Base-by-base conservation (phyloP, 257 asterid species). In the Scutellaria galericulata region DNA sequence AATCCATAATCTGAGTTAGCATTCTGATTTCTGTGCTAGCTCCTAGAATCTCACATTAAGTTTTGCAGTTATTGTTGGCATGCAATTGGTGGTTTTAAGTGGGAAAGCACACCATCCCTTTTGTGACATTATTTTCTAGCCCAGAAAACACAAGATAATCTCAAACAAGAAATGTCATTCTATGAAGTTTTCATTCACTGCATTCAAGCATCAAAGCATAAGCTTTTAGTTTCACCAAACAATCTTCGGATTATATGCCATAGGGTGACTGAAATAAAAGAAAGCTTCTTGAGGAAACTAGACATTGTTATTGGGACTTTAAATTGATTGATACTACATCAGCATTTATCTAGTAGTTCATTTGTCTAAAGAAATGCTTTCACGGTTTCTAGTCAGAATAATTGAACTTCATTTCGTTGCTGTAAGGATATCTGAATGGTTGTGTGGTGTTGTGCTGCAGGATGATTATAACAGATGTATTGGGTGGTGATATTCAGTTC, bases 401-500 rank as follows among this genome's bases (percentile, higher is more conserved):
- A 24, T 63, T 20, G 64, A 56, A 61, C 51, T 70, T 53, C 50
- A 7, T 59, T 24, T 31, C 37, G 37, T 31, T 31, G 37, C 37
- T 31, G 37, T 31, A 31, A 31, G 61, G 53, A 50, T 66, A 53
- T 78, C 15, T 66, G 48, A 37, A 31, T 45, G 47, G 65, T 42
- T 31, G 37, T 31, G 37, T 31, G 37, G 31, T 20, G 8, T 6
- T 65, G 56, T 77, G 51, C 14, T 73, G 71, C 93, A 95, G 99
- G 92, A 76, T 90, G 80, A 95, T 95, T 57, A 95, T 95, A 66
- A 95, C 98, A 7, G 98, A 95, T 72, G 97, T 92, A 9, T 63
- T 92, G 83, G 99, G 98, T 7, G 97, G 97, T 13, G 99, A 95
- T 79, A 91, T 92, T 22, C 99, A 95, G 37, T 95, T 95, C 48